These are phyloP conservation scores for Keithomyces neogunnii DNA, from an alignment of 2,329 filamentous ascomycete genomes.

Conservation along the genomic window DNA sequence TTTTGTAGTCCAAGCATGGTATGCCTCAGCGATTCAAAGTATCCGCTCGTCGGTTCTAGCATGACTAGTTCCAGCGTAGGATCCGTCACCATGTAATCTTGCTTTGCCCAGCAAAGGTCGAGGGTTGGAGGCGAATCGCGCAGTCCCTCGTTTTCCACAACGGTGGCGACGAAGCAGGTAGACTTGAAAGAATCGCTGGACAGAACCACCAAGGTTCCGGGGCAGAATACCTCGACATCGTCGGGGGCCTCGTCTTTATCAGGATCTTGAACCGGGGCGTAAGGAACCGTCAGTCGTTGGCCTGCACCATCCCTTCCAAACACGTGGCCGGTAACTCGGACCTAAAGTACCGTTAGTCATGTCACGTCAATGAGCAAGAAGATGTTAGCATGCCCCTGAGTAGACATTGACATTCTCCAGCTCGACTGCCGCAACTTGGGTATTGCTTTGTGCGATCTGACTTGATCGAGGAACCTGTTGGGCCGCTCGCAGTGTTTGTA, in stretches of 20 bases:
- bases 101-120: constrained; percentile 62
- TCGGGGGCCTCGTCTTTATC: constrained; percentile 31
- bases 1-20: constrained; percentile 64
- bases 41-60: constrained; percentile 66
- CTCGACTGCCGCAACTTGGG: constrained; percentile 36
- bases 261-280: constrained; percentile 58
- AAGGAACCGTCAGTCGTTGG: constrained; percentile 35
- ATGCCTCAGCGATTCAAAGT: constrained; percentile 70
- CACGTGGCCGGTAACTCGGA: constrained; percentile 56
- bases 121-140: constrained; percentile 31
- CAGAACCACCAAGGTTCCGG: constrained; percentile 45
- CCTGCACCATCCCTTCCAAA: constrained; percentile 53
- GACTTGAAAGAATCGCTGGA: constrained; percentile 54
- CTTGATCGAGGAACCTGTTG: not conserved
- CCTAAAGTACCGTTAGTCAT: constrained; percentile 32
- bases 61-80: constrained; percentile 64
- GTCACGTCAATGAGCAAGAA: not conserved
- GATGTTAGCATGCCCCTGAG: constrained; percentile 45
- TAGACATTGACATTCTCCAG: constrained; percentile 57
- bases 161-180: constrained; percentile 59
- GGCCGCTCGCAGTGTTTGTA: constrained; percentile 41
- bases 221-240: constrained; percentile 41
- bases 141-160: constrained; percentile 60
- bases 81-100: constrained; percentile 56
- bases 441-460: not conserved